A percentile compares a stretch with the other conserved stretches of the same genome.
These are phyloP conservation scores for Lachnellula willkommii DNA, from an alignment of 2,329 filamentous ascomycete species.

Conservation along the genomic window DNA sequence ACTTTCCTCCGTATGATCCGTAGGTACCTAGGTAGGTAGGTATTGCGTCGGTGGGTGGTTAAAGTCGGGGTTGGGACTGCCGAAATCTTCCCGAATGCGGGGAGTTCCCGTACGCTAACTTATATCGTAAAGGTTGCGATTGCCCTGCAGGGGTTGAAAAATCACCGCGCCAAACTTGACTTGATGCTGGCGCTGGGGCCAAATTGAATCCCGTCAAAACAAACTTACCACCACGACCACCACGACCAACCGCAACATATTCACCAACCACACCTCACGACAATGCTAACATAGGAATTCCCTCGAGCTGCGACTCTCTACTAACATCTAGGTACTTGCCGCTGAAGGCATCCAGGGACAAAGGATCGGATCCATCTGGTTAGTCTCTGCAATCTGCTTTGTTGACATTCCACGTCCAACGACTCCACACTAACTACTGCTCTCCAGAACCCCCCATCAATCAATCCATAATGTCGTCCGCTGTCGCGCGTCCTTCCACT, in stretches of 20 bases:
- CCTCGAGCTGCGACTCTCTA: conserved; percentile 12
- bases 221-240: conserved; percentile 12
- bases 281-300: conserved; percentile 20
- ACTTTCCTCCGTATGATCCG: background rate
- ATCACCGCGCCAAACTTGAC: background rate
- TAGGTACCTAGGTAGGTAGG: too few relatives aligned
- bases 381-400: conserved; percentile 6
- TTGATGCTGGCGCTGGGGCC: too few relatives aligned
- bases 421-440: background rate
- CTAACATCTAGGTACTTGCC: conserved; percentile 23
- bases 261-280: conserved; percentile 10
- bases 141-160: background rate
- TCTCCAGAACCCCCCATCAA: background rate
- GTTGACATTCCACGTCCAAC: conserved; percentile 13
- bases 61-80: background rate
- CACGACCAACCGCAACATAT: conserved; percentile 5
- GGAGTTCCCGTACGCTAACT: background rate
- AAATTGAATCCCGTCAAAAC: background rate
- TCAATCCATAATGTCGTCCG: background rate
- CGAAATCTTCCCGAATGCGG: background rate
- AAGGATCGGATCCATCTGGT: conserved; percentile 2
- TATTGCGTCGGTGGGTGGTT: background rate
- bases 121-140: too few relatives aligned
- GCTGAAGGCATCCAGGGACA: background rate
- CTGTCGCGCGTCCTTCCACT: conserved; percentile 25